These are phyloP conservation scores for Drechslerella dactyloides DNA, from an alignment of 2,329 filamentous ascomycete genomes.

Conservation along the genomic window DNA sequence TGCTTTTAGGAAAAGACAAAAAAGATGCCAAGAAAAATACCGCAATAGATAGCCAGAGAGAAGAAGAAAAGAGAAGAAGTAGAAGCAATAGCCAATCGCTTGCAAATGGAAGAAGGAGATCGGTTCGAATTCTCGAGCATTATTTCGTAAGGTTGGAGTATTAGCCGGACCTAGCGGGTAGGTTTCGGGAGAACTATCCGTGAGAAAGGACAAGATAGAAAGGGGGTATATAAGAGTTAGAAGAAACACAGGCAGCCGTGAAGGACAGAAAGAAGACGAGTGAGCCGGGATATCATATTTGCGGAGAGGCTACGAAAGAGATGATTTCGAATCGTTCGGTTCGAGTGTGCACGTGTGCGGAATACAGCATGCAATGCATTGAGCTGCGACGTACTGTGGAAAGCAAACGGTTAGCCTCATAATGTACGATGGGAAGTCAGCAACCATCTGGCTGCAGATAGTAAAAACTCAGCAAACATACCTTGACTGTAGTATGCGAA, in stretches of 20 bases:
- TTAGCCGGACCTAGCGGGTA: conserved; percentile 50
- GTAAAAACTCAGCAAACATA: conserved; percentile 4
- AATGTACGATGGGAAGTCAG: too few species aligned
- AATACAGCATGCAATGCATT: not conserved
- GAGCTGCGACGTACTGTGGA: conserved; percentile 3
- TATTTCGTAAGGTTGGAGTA: conserved; percentile 28
- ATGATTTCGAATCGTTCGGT: conserved; percentile 1
- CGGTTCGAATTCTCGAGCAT: conserved; percentile 1
- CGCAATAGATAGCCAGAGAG: conserved; percentile 24
- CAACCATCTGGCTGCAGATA: not conserved
- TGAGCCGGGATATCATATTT: conserved; percentile 46
- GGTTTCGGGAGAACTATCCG: conserved; percentile 44
- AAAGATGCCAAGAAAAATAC: conserved; percentile 11
- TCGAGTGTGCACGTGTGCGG: not conserved
- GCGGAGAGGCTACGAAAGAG: conserved; percentile 17
- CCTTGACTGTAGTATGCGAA: not conserved
- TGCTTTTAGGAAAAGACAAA: conserved; percentile 46
- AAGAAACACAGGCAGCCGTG: conserved; percentile 22
- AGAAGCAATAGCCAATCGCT: conserved; percentile 13
- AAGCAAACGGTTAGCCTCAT: conserved; percentile 5
- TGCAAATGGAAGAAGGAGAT: conserved; percentile 1
- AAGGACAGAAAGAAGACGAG: conserved; percentile 23
- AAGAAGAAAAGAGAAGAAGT: not conserved
- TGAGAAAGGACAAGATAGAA: conserved; percentile 8
- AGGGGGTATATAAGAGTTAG: conserved; percentile 34